Evolutionary conservation across 2,329 filamentous ascomycete species (phyloP).

Genomic region (Fusarium albosuccineum): DNA sequence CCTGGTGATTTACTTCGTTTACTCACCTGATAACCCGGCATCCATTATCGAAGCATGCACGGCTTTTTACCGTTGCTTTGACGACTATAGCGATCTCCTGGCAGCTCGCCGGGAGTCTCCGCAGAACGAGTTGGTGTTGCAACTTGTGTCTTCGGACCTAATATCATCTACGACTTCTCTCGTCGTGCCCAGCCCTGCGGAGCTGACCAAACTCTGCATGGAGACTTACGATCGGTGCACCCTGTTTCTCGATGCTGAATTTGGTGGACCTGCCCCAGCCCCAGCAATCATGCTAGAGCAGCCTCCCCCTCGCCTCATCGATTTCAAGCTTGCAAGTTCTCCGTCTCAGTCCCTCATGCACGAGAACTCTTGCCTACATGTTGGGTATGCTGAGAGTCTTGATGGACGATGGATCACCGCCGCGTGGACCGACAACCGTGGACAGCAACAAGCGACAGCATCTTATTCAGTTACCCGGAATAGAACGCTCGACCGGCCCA

Average conservation of each 20-base stretch:
- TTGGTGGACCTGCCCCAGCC: slow-evolving; percentile 69
- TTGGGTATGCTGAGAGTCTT: slow-evolving; percentile 81
- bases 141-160: slow-evolving; percentile 78
- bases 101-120: slow-evolving; percentile 58
- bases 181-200: slow-evolving; percentile 70
- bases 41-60: slow-evolving; percentile 78
- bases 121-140: slow-evolving; percentile 78
- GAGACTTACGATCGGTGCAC: slow-evolving; percentile 84
- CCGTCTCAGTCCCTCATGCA: slow-evolving; percentile 80
- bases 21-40: slow-evolving; percentile 72
- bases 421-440: slow-evolving; percentile 84
- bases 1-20: slow-evolving; percentile 82
- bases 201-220: slow-evolving; percentile 74
- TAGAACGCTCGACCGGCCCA: slow-evolving; percentile 63
- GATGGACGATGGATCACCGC: slow-evolving; percentile 84
- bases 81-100: slow-evolving; percentile 63
- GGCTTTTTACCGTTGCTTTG: slow-evolving; percentile 79
- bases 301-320: slow-evolving; percentile 76
- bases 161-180: slow-evolving; percentile 74
- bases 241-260: slow-evolving; percentile 52
- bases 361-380: slow-evolving; percentile 84
- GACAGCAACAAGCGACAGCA: slow-evolving; percentile 77
- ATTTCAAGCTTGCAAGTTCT: slow-evolving; percentile 77
- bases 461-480: slow-evolving; percentile 78
- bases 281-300: slow-evolving; percentile 81